Base-by-base conservation (phyloP, 306 rosid genomes). In the Cucurbita pepo region DNA sequence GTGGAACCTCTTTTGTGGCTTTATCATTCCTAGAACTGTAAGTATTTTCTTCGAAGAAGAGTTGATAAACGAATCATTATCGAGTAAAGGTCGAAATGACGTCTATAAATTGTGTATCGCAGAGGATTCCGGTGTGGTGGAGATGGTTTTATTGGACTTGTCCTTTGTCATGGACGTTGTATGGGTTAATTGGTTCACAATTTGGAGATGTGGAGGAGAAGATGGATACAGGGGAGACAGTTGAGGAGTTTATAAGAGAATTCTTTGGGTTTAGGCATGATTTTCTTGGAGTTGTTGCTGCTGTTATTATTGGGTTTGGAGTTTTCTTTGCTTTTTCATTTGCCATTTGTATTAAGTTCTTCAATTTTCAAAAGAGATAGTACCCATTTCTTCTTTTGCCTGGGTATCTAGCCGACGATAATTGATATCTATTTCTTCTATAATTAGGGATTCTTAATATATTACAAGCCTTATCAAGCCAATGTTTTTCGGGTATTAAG, bases 1-100 rank as follows among this genome's bases (percentile, higher is more conserved):
- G 25, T 87, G 89, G 89, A 87, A 85, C 50, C 85, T 87, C 78
- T 87, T 85, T 34, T 85, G 89, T 8, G 92, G 92, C 82, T 87
- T 87, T 14, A 11, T 87, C 19, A 57, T 85, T 55, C 45, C 88
- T 0, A 74, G 85, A 76, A 81, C 92, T 4, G 92, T 88, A 83
- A 82, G 89, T 81, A 15, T 8, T 18, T 51, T 48, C 5, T 30
- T 30, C 34, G 34, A 30, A 30, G 34, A 30, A 30, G 3, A 2
- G 34, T 30, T 30, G 34, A 30, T 30, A 30, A 2, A 30, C 0
- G 34, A 30, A 30, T 30, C 3, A 4, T 30, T 30, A 40, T 4
- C 16, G 52, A 47, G 8, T 12, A 4, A 0, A 3, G 1, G 6
- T 11, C 16, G 15, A 11, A 47, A 47, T 12, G 4, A 48, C 4